Percentiles rank a stretch among this genome's conserved stretches.
These are phyloP conservation scores for Suillus bovinus DNA, from an alignment of 768 basidiomycete genomes.

Conservation along the genomic window DNA sequence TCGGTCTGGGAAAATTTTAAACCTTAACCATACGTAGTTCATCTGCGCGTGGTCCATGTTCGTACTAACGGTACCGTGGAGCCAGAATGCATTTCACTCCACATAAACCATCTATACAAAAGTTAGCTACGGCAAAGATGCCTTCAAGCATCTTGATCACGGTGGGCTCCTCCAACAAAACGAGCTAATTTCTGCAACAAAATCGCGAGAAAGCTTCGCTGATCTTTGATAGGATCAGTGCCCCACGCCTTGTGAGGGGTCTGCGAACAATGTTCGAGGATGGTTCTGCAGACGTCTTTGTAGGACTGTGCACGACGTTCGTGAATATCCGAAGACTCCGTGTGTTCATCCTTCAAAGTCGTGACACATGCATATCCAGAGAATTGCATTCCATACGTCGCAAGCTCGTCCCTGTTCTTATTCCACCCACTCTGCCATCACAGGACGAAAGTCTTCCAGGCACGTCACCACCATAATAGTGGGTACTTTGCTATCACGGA, in stretches of 20 bases:
- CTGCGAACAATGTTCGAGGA: background rate
- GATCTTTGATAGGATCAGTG: background rate
- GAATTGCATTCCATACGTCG: slow-evolving; percentile 26
- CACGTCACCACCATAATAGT: slow-evolving; percentile 18
- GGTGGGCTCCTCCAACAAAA: background rate
- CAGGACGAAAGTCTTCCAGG: slow-evolving; percentile 15
- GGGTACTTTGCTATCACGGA: slow-evolving; percentile 26
- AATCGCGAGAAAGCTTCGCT: background rate
- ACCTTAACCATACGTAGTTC: too few species aligned
- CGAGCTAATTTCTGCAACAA: background rate
- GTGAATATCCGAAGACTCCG: background rate
- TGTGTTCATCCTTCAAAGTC: slow-evolving; percentile 9
- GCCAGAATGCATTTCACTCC: background rate
- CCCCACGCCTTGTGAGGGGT: background rate
- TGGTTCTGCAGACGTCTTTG: background rate
- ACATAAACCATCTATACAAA: background rate
- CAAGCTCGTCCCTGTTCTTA: slow-evolving; percentile 27
- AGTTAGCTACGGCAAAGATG: background rate
- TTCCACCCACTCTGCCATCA: slow-evolving; percentile 36
- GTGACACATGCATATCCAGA: slow-evolving; percentile 36
- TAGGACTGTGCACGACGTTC: slow-evolving; percentile 3
- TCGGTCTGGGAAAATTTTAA: too few species aligned
- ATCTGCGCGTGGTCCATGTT: too few species aligned
- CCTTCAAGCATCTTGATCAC: background rate
- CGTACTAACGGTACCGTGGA: background rate